Evolutionary conservation across 2,329 filamentous ascomycete species (phyloP), one percentile per base, ranked within the genome.

Genomic region (Phialocephala sp.): DNA sequence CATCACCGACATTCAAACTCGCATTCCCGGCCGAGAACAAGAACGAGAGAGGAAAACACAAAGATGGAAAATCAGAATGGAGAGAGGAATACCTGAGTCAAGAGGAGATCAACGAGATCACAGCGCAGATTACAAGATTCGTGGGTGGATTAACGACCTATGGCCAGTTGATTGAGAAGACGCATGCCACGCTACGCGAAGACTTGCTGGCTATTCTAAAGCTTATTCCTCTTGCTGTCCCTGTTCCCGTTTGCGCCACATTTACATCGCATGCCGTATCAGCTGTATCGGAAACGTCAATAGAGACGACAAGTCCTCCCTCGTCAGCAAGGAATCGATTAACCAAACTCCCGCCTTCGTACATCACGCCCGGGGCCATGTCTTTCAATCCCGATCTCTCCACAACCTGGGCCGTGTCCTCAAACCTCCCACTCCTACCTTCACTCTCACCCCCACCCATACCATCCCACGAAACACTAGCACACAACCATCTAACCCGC

Each of bases 141-240:
- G 50, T 54, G 22, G 22, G 24, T 12, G 14, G 24, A 15, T 24
- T 54, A 1, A 54, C 50, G 6, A 54, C 50, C 1, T 54, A 54
- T 22, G 50, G 50, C 24, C 50, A 54, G 18, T 24, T 54, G 8
- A 54, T 54, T 12, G 50, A 54, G 24, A 54, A 54, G 32, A 54
- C 50, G 6, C 50, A 35, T 12, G 8, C n/a, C 3, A 22, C 50
- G 15, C 50, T 54, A 3, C 12, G 14, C 14, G 22, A 9, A 12
- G 50, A 54, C 8, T 12, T 54, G 8, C 5, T 15, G 6, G 18
- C 50, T 3, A 54, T 54, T 12, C 50, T 54, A 1, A 18, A 27
- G 15, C 50, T 54, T 24, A 24, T 50, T 20, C 45, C 45, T 50
- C 11, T 50, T 20, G n/a, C 18, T 50, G 45, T 50, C 9, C 45